Percentiles rank a stretch among this genome's conserved stretches.
phyloP scores from a whole-genome alignment of 345 rosid species.

The Linum usitatissimum region DNA sequence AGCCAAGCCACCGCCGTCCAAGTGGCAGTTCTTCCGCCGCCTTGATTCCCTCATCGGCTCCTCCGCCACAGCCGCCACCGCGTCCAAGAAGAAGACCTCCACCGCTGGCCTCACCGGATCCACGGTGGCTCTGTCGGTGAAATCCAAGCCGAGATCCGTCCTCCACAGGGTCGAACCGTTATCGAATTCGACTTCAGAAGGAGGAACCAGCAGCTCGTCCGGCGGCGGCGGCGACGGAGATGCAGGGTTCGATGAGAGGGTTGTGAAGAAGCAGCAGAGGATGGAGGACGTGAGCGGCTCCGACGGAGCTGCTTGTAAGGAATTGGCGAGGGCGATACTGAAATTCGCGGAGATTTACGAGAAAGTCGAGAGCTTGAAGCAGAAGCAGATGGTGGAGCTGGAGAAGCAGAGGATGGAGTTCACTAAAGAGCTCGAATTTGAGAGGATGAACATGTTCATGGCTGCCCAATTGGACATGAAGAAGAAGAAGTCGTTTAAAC shows the following conservation, averaged over 20 bases:
- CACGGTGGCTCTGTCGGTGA: slow-evolving; percentile 4
- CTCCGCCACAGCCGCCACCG: background rate
- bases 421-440: slow-evolving; percentile 22
- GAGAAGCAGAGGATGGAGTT: slow-evolving; percentile 27
- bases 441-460: slow-evolving; percentile 16
- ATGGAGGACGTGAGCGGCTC: slow-evolving; percentile 16
- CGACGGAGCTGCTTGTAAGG: slow-evolving; percentile 18
- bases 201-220: slow-evolving; percentile 5
- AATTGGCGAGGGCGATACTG: slow-evolving; percentile 19
- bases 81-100: background rate
- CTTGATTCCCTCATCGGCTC: slow-evolving; percentile 16
- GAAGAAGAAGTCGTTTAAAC: background rate
- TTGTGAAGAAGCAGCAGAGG: slow-evolving; percentile 14
- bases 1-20: slow-evolving; percentile 6
- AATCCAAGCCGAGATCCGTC: background rate
- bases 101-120: background rate
- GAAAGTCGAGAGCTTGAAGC: slow-evolving; percentile 17
- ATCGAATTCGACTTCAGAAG: background rate
- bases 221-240: slow-evolving; percentile 4
- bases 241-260: slow-evolving; percentile 15
- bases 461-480: background rate
- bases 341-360: slow-evolving; percentile 20
- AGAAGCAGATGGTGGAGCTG: slow-evolving; percentile 19
- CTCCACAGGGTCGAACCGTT: too few species aligned
- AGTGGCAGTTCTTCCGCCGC: slow-evolving; percentile 13